phyloP scores from a whole-genome alignment of 805 yeast genomes.

The Starmerella apicola region DNA sequence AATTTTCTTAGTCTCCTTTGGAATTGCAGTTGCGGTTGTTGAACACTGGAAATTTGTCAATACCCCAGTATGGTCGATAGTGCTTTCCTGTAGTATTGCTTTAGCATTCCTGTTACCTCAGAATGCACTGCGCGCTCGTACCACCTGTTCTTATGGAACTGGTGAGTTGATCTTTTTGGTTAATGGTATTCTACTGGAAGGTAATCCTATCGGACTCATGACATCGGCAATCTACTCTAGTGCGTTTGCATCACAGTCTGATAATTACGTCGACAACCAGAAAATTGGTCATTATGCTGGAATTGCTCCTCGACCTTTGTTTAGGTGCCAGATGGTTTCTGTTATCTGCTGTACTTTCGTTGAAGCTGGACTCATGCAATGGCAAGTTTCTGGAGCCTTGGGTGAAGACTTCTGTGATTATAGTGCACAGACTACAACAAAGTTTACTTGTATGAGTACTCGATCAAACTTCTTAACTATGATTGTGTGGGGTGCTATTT shows the following conservation, averaged over 20 bases:
- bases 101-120: constrained; percentile 40
- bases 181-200: constrained; percentile 44
- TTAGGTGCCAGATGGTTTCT: constrained; percentile 34
- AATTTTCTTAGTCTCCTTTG: constrained; percentile 34
- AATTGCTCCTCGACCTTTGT: constrained; percentile 47
- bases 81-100: constrained; percentile 35
- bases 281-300: constrained; percentile 47
- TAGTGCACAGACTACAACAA: constrained; percentile 23
- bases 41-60: constrained; percentile 27
- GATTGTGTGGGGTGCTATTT: constrained; percentile 46
- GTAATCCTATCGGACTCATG: constrained; percentile 42
- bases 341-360: constrained; percentile 22
- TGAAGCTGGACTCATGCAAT: constrained; percentile 25
- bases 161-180: constrained; percentile 40
- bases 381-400: constrained; percentile 27
- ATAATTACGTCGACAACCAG: constrained; percentile 42
- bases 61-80: constrained; percentile 50
- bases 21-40: constrained; percentile 37
- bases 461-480: constrained; percentile 36
- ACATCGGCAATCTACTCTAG: constrained; percentile 41
- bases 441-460: constrained; percentile 34
- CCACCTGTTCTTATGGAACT: constrained; percentile 38
- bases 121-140: constrained; percentile 36
- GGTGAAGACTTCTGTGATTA: constrained; percentile 23
- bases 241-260: constrained; percentile 52